Percentiles rank a stretch among this genome's conserved stretches.
Evolutionary conservation across 2,329 filamentous ascomycete species (phyloP).

Genomic region (Hymenoscyphus infarciens): DNA sequence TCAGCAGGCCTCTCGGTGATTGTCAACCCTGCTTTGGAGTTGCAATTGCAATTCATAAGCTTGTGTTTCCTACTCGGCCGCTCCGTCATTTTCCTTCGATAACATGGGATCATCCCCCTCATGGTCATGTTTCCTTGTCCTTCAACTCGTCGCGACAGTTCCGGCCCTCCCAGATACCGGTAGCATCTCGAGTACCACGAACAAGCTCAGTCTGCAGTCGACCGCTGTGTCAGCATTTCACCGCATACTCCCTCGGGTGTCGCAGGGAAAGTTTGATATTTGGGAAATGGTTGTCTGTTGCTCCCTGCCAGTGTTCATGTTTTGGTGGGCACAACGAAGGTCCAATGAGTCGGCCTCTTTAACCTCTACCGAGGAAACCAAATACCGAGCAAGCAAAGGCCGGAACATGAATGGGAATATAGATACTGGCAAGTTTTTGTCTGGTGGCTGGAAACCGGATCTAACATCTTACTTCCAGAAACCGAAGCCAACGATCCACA

Average conservation of each 20-base stretch:
- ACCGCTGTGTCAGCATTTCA: slow-evolving; percentile 21
- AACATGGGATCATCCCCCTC: slow-evolving; percentile 6
- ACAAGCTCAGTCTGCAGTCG: slow-evolving; percentile 11
- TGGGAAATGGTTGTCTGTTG: slow-evolving; percentile 27
- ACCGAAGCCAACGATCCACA: slow-evolving; percentile 56
- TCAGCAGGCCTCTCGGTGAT: neutral
- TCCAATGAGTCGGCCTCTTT: slow-evolving; percentile 18
- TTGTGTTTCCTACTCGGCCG: neutral
- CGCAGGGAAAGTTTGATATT: slow-evolving; percentile 19
- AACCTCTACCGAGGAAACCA: slow-evolving; percentile 19
- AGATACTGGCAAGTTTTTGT: slow-evolving; percentile 8
- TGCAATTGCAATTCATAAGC: neutral
- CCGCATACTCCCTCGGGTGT: slow-evolving; percentile 19
- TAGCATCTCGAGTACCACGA: slow-evolving; percentile 3
- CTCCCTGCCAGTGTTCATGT: slow-evolving; percentile 18
- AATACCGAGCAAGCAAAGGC: neutral
- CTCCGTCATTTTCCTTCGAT: neutral
- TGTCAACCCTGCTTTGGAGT: neutral
- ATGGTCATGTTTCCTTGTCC: slow-evolving; percentile 9
- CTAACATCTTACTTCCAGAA: slow-evolving; percentile 25
- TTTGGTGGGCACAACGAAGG: slow-evolving; percentile 26
- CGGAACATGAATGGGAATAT: neutral
- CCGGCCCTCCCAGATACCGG: slow-evolving; percentile 4
- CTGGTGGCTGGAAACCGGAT: neutral
- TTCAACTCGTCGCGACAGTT: neutral